Evolutionary conservation across 2,329 filamentous ascomycete genomes (phyloP), one percentile per base, ranked within the genome.

Genomic region (Fusarium domesticum): DNA sequence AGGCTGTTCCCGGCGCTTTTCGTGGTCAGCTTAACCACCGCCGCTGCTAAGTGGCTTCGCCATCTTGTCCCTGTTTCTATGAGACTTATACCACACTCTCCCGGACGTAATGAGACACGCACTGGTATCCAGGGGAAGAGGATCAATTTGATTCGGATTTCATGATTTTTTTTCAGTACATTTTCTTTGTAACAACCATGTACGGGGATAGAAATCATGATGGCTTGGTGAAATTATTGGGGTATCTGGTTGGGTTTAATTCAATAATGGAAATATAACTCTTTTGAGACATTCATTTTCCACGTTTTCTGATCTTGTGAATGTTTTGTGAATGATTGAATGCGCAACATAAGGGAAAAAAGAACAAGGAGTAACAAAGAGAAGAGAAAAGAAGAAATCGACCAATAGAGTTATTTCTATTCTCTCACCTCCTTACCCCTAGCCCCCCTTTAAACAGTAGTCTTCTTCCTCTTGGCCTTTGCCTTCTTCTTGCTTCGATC

Each of bases 401-500:
- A 28, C 14, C 23, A 28, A 5, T 11, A 11, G 23, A 28, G 7
- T 10, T 12, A 5, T 28, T 28, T 3, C 7, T 10, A 8, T 28
- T 28, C 23, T 12, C 23, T 28, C 23, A 28, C 14, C 7, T 28
- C 23, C 23, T 11, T 28, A 8, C 3, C 14, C 7, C 14, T 28
- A n/a, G n/a, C n/a, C n/a, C 14, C 7, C 14, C 8, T n/a, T 52
- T 42, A 60, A 40, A 48, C 43, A 6, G 54, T 18, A 28, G 55
- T 45, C 68, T 79, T 84, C 73, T 83, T 87, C 71, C 76, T 81
- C 72, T 85, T 88, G 52, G 86, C 89, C 65, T 86, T 87, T 58
- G 86, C 83, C 64, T 87, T 88, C 73, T 84, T 83, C 77, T 89
- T 92, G 68, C 86, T 95, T 62, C 90, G 80, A 70, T 97, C 92